Evolutionary conservation across 345 rosid species (phyloP).

Genomic region (Chamaenerion angustifolium): DNA sequence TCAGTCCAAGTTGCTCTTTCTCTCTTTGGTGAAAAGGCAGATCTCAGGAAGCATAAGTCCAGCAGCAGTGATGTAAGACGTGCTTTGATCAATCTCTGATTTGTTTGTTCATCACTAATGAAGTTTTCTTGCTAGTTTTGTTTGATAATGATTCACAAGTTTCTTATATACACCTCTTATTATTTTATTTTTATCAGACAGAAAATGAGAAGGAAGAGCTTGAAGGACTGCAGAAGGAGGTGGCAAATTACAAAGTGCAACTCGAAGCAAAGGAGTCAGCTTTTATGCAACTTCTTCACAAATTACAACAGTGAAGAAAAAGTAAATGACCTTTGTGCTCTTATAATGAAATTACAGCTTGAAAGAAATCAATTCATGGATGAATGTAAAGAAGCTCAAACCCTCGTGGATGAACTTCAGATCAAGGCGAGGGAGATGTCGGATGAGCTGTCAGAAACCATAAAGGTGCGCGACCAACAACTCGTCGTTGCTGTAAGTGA

Average conservation of each 20-base stretch:
- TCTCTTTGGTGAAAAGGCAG: slow-evolving; percentile 20
- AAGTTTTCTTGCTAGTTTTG: not conserved
- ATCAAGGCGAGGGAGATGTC: slow-evolving; percentile 20
- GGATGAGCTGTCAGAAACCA: slow-evolving; percentile 15
- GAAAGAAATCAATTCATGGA: slow-evolving; percentile 17
- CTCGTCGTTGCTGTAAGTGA: slow-evolving; percentile 19
- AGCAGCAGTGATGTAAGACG: slow-evolving; percentile 16
- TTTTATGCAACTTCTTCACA: slow-evolving; percentile 18
- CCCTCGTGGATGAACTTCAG: slow-evolving; percentile 17
- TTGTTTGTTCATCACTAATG: too few relatives aligned
- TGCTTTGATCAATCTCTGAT: too few relatives aligned
- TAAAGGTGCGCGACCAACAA: slow-evolving; percentile 18
- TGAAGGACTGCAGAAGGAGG: slow-evolving; percentile 21
- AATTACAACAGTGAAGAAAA: slow-evolving; percentile 21
- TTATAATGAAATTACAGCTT: slow-evolving; percentile 19
- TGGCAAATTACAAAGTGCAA: slow-evolving; percentile 33
- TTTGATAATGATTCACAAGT: not conserved
- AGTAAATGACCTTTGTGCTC: slow-evolving; percentile 19
- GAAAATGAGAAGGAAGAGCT: slow-evolving; percentile 19
- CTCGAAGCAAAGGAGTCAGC: slow-evolving; percentile 35
- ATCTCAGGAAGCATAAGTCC: slow-evolving; percentile 16
- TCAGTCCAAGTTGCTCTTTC: slow-evolving; percentile 37
- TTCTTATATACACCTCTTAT: not conserved
- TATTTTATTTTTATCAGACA: not conserved
- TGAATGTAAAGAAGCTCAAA: slow-evolving; percentile 14